Conservation (phyloP, 176 grass and related monocot genomes). For the Lolium perenne region DNA sequence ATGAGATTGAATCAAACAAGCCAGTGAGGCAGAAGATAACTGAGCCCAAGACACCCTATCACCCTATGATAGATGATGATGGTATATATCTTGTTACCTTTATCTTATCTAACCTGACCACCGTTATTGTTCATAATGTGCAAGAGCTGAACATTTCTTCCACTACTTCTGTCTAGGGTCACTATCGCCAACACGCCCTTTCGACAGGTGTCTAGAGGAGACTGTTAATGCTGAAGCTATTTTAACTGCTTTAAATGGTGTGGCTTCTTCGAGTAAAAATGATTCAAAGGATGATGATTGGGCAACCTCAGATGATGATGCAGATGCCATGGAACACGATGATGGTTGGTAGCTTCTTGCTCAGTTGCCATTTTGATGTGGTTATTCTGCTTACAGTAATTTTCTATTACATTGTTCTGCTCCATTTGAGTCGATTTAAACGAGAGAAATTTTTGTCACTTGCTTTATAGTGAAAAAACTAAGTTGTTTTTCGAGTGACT, state of each 20-base stretch:
- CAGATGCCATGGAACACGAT: conserved; percentile 71
- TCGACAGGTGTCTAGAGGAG: conserved; percentile 91
- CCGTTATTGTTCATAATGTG: conserved; percentile 29
- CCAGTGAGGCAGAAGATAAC: conserved; percentile 97
- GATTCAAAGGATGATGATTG: conserved; percentile 62
- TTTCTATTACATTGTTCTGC: neutral
- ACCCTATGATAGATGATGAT: conserved; percentile 93
- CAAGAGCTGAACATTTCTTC: neutral
- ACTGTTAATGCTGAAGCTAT: conserved; percentile 79
- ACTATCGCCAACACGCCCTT: conserved; percentile 61
- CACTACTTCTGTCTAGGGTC: conserved; percentile 50
- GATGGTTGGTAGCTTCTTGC: conserved; percentile 64
- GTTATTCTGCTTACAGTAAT: neutral
- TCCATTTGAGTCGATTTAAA: conserved; percentile 10
- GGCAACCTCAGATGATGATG: conserved; percentile 86
- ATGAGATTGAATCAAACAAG: conserved; percentile 97
- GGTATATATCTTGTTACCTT: conserved; percentile 56
- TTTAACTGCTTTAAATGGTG: conserved; percentile 76
- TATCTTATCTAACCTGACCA: neutral
- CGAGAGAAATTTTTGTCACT: neutral
- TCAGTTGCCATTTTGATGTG: conserved; percentile 30
- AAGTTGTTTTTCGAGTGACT: neutral
- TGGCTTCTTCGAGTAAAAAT: conserved; percentile 74
- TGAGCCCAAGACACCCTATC: conserved; percentile 96
- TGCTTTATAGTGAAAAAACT: neutral